Evolutionary conservation across 2,329 filamentous ascomycete genomes (phyloP).

Genomic region (Aspergillus neotritici): DNA sequence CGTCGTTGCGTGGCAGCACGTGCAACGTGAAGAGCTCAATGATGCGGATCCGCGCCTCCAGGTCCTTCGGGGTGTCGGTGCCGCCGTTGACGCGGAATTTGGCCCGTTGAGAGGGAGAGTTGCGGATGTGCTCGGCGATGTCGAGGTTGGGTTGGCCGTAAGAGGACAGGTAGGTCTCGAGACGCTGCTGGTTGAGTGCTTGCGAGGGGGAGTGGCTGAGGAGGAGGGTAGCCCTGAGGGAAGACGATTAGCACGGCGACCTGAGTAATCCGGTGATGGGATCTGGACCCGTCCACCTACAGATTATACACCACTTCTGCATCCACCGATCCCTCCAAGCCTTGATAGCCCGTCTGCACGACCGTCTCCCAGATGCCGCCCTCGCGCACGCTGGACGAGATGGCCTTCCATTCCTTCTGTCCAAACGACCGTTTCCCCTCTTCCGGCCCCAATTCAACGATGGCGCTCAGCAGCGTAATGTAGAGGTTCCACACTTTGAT

Average conservation of each 20-base stretch:
- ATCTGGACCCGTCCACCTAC: slow-evolving; percentile 32
- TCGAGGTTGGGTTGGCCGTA: slow-evolving; percentile 68
- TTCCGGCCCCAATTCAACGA: slow-evolving; percentile 80
- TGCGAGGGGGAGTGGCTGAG: slow-evolving; percentile 86
- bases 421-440: slow-evolving; percentile 89
- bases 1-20: slow-evolving; percentile 83
- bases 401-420: slow-evolving; percentile 71
- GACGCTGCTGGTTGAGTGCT: slow-evolving; percentile 72
- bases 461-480: slow-evolving; percentile 83
- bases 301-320: slow-evolving; percentile 71
- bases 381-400: slow-evolving; percentile 79
- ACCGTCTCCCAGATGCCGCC: slow-evolving; percentile 95
- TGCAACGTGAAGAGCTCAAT: slow-evolving; percentile 94
- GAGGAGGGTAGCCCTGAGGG: slow-evolving; percentile 71
- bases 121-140: slow-evolving; percentile 57
- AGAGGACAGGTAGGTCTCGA: slow-evolving; percentile 83
- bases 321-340: slow-evolving; percentile 84
- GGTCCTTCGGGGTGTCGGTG: slow-evolving; percentile 75
- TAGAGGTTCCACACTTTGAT: slow-evolving; percentile 98
- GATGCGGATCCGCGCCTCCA: slow-evolving; percentile 80
- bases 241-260: slow-evolving; percentile 5
- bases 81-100: slow-evolving; percentile 49
- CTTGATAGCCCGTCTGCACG: slow-evolving; percentile 78
- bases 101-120: slow-evolving; percentile 28
- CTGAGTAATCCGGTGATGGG: neutral